Conservation (phyloP, 495 filamentous ascomycete species). For the Monascus purpureus region DNA sequence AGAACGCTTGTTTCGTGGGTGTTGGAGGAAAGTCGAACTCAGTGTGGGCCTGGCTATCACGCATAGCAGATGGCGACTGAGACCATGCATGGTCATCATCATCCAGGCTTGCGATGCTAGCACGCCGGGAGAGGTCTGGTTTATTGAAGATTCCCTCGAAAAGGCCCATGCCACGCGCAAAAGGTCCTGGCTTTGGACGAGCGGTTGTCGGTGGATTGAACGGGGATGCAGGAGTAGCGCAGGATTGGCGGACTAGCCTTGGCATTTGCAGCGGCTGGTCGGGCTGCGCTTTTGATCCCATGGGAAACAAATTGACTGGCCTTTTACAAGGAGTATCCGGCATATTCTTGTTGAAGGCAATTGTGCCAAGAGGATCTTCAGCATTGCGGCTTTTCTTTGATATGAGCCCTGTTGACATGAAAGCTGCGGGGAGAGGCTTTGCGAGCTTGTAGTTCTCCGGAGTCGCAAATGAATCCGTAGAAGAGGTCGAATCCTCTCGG, state of each 20-base stretch:
- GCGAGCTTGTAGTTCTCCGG: conserved; percentile 72
- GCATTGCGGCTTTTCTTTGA: conserved; percentile 64
- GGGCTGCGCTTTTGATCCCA: conserved; percentile 40
- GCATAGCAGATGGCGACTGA: conserved; percentile 42
- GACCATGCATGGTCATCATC: conserved; percentile 48
- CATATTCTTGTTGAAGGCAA: conserved; percentile 42
- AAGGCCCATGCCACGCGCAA: conserved; percentile 53
- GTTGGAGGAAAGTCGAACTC: conserved; percentile 78
- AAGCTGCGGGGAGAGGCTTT: conserved; percentile 73
- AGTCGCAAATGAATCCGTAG: conserved; percentile 52
- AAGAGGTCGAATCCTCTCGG: conserved; percentile 30
- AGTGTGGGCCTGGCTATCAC: conserved; percentile 44
- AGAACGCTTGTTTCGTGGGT: conserved; percentile 65
- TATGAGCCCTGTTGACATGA: conserved; percentile 86
- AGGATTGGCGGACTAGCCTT: conserved; percentile 45
- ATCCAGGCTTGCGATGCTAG: conserved; percentile 65
- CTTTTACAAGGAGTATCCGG: conserved; percentile 96
- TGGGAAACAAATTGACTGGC: conserved; percentile 47
- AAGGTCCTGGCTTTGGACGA: conserved; percentile 36
- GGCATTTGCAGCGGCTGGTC: conserved; percentile 42
- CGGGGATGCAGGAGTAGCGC: conserved; percentile 48
- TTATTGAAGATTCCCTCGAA: conserved; percentile 47
- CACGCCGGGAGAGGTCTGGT: conserved; percentile 42
- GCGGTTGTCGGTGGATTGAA: conserved; percentile 37
- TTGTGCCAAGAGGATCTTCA: conserved; percentile 31